These are phyloP conservation scores for Volvox africanus DNA, from an alignment of 139 green algal species.

Conservation along the genomic window DNA sequence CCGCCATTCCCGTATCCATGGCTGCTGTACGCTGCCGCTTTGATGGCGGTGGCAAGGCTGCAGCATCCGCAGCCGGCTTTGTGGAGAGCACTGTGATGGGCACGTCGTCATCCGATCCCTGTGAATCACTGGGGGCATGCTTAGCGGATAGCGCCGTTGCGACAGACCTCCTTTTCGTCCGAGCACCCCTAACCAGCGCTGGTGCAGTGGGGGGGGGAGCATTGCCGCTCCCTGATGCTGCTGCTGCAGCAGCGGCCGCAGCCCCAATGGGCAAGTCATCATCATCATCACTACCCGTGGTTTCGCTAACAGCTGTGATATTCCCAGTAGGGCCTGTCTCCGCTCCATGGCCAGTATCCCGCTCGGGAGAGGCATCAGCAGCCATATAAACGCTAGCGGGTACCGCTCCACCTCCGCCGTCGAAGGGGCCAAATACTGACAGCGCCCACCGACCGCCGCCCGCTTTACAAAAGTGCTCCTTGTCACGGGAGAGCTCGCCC, in stretches of 20 bases:
- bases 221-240: neutral
- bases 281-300: neutral
- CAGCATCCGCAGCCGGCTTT: neutral
- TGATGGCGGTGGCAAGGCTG: neutral
- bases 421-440: slow-evolving; percentile 25
- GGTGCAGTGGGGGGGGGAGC: neutral
- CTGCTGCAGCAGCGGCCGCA: slow-evolving; percentile 8
- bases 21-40: slow-evolving; percentile 28
- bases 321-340: neutral
- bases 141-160: neutral
- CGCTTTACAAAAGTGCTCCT: slow-evolving; percentile 45
- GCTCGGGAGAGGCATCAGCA: neutral
- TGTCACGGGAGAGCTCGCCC: slow-evolving; percentile 31
- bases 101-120: slow-evolving; percentile 20
- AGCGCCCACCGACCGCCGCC: slow-evolving; percentile 36
- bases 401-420: neutral
- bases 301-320: neutral
- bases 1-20: neutral
- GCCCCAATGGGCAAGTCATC: slow-evolving; percentile 25
- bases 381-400: neutral
- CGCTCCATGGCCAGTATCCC: neutral
- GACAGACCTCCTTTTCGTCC: neutral
- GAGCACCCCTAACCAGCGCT: neutral
- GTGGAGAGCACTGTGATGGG: slow-evolving; percentile 27
- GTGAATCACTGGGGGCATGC: neutral